Evolutionary conservation across 805 yeast genomes (phyloP).

Genomic region (Saturnispora galanensis): DNA sequence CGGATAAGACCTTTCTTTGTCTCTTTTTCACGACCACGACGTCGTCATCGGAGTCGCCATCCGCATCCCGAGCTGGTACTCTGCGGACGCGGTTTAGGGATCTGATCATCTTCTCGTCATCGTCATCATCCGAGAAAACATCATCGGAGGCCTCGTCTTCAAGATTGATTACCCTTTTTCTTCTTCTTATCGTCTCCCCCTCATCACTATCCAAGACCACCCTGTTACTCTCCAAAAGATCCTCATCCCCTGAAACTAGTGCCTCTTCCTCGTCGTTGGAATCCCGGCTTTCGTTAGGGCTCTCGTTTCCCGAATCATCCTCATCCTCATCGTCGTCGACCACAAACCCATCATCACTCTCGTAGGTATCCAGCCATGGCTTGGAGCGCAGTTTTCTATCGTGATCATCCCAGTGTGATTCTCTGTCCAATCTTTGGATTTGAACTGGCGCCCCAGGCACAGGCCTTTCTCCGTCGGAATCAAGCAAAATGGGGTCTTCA

Average conservation of each 20-base stretch:
- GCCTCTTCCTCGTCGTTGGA: neutral
- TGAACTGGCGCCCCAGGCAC: neutral
- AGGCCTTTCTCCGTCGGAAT: conserved; percentile 3
- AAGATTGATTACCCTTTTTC: neutral
- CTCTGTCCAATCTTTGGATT: neutral
- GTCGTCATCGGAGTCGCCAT: conserved; percentile 1
- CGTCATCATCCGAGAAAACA: conserved; percentile 2
- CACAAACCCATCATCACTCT: conserved; percentile 13
- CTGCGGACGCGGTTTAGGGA: neutral
- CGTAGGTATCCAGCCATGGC: conserved; percentile 6
- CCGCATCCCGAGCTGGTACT: neutral
- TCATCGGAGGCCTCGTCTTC: conserved; percentile 1
- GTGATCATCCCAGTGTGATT: neutral
- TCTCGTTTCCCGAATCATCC: neutral
- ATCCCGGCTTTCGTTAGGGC: neutral
- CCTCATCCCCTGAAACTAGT: conserved; percentile 11
- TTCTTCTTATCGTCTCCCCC: neutral
- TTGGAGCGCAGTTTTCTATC: neutral
- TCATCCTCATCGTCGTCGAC: conserved; percentile 11
- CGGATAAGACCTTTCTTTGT: neutral
- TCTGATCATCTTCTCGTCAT: conserved; percentile 1
- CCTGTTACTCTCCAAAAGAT: conserved; percentile 1
- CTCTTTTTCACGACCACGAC: neutral
- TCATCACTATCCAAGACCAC: neutral
- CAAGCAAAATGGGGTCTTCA: neutral